Conservation (phyloP, 208 protist genomes). For the Kentomonas sorsogonicus region DNA sequence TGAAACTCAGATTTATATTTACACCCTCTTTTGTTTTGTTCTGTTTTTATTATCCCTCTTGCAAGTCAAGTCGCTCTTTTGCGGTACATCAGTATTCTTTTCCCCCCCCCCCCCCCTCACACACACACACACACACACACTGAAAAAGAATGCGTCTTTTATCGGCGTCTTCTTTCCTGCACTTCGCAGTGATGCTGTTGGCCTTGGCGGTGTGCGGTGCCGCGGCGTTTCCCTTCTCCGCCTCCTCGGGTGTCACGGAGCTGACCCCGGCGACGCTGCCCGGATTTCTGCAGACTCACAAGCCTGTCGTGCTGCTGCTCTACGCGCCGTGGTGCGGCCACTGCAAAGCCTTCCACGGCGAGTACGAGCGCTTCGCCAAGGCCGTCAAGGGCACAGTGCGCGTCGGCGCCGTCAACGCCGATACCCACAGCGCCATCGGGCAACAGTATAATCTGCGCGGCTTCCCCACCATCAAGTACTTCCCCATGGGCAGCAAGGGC, state of each 20-base stretch:
- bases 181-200: constrained; percentile 10
- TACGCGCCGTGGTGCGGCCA: constrained; percentile 96
- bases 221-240: constrained; percentile 52
- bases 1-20: background rate
- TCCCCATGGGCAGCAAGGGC: constrained; percentile 55
- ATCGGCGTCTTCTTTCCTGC: constrained; percentile 8
- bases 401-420: constrained; percentile 82
- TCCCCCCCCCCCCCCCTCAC: too few species aligned
- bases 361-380: constrained; percentile 81
- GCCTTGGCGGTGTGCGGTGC: constrained; percentile 2
- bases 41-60: constrained; percentile 11
- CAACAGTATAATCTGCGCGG: constrained; percentile 76
- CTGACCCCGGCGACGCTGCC: constrained; percentile 55
- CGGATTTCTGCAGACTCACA: constrained; percentile 81
- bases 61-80: too few species aligned
- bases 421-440: constrained; percentile 52
- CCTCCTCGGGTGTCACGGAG: constrained; percentile 58
- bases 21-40: background rate
- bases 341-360: constrained; percentile 89
- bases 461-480: constrained; percentile 93
- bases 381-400: constrained; percentile 68
- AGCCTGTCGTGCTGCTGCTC: constrained; percentile 88
- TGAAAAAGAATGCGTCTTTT: constrained; percentile 1
- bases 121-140: too few species aligned
- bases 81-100: too few species aligned